Conservation (phyloP, 208 protist species). For the Phytomonas sp. region DNA sequence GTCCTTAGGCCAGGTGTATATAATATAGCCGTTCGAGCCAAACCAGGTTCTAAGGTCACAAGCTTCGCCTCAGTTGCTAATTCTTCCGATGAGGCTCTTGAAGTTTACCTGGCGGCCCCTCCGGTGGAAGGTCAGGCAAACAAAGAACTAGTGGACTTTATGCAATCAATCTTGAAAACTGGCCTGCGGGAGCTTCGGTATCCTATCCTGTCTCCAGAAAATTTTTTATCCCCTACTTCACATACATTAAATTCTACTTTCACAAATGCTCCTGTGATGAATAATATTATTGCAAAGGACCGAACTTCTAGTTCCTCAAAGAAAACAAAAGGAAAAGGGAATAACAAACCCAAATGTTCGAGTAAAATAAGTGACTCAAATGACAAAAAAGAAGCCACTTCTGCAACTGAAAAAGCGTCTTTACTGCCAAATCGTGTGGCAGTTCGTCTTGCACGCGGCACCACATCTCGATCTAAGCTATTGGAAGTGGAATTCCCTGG, state of each 20-base stretch:
- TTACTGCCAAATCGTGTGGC: conserved; percentile 23
- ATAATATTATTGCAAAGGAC: neutral
- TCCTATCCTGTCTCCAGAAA: neutral
- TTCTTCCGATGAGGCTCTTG: conserved; percentile 20
- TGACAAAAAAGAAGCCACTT: neutral
- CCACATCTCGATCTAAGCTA: conserved; percentile 49
- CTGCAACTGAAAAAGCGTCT: neutral
- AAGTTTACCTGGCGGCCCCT: conserved; percentile 58
- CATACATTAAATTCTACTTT: neutral
- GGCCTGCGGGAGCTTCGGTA: conserved; percentile 19
- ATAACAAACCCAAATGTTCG: neutral
- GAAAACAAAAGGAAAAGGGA: neutral
- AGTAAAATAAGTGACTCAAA: neutral
- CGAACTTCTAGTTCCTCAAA: neutral
- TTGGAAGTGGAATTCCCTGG: conserved; percentile 47
- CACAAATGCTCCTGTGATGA: neutral
- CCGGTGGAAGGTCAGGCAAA: conserved; percentile 78
- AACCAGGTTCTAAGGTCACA: conserved; percentile 56
- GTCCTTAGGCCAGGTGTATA: conserved; percentile 34
- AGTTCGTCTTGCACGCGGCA: conserved; percentile 42
- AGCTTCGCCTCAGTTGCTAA: conserved; percentile 26
- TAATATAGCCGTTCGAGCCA: conserved; percentile 48
- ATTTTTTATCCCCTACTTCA: neutral
- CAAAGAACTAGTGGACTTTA: conserved; percentile 56
- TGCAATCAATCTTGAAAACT: conserved; percentile 36